These are phyloP conservation scores for Oligophagozyma castellii DNA, from an alignment of 1,139 yeast genomes.

Conservation along the genomic window DNA sequence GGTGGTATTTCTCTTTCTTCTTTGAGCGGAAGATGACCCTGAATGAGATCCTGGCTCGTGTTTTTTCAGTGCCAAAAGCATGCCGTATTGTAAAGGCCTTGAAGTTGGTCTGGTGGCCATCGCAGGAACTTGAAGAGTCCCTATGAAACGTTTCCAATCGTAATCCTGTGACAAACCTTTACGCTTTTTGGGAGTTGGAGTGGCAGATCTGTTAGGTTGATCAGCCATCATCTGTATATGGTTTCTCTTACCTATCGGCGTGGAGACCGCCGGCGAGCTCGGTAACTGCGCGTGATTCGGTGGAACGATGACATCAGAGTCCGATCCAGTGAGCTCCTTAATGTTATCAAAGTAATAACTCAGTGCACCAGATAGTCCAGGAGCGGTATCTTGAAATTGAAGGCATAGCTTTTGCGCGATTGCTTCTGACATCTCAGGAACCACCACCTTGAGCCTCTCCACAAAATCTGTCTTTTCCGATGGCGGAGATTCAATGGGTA, in stretches of 20 bases:
- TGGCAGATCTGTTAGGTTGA: background rate
- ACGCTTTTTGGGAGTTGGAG: background rate
- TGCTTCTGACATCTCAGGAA: constrained; percentile 7
- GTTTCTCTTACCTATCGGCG: background rate
- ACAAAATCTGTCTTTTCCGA: constrained; percentile 2
- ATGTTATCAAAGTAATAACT: constrained; percentile 8
- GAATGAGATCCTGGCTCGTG: constrained; percentile 13
- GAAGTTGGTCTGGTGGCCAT: constrained; percentile 75
- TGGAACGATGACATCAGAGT: background rate
- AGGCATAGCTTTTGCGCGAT: constrained; percentile 5
- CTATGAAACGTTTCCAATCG: constrained; percentile 38
- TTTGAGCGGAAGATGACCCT: constrained; percentile 23
- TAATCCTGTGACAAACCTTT: constrained; percentile 1
- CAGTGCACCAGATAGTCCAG: constrained; percentile 10
- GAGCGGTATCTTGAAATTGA: constrained; percentile 5
- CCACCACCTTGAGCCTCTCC: constrained; percentile 6
- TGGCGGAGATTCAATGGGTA: background rate
- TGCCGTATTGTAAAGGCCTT: constrained; percentile 37
- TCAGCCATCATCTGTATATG: background rate
- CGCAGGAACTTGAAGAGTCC: constrained; percentile 59
- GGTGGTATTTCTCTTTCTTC: constrained; percentile 11
- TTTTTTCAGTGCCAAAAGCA: constrained; percentile 24
- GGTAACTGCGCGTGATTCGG: background rate
- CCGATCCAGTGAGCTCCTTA: background rate
- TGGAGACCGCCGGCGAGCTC: background rate